Evolutionary conservation across 108 stramenopile species (phyloP), one percentile per base, ranked within the genome.

Genomic region (Discostella pseudostelligera): DNA sequence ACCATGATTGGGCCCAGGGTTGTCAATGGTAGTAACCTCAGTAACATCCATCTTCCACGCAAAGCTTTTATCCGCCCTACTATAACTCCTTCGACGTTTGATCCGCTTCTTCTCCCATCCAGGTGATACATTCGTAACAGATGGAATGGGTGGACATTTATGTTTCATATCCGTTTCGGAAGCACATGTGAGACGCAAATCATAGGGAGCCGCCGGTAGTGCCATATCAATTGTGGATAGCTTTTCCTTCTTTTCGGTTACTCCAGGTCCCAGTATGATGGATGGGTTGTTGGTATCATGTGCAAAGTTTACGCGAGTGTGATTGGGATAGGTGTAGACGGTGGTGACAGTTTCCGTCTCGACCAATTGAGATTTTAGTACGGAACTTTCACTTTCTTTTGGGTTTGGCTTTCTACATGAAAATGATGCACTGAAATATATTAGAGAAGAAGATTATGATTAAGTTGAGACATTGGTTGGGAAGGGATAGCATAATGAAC

Each of bases 21-120:
- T 65, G 22, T 76, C 70, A n/a, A 76, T 70, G 8, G 88, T 76
- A 14, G 85, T 85, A 24, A 90, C 86, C 67, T 91, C 89, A 0
- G 93, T 94, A 40, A 91, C 84, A 76, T 94, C 93, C 49, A 94
- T 78, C 62, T 86, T 88, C 93, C 93, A 94, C 9, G 85, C 88
- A 74, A 91, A 85, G 40, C 85, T 83, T 16, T 75, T 78, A 64
- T 91, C 89, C 24, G 67, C 47, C 8, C 93, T 75, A 6, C 50
- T 71, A 60, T 94, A 94, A 48, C 84, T 85, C 43, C 89, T 81
- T n/a, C 93, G 81, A 10, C 92, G 81, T 50, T 94, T 90, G 70
- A 90, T 73, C 4, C 89, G 82, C 54, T 81, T 82, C 14, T 53
- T 51, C 19, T 65, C 76, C 88, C 92, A 89, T 16, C 84, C 87